Percentiles rank a stretch among this genome's conserved stretches.
Evolutionary conservation across 768 basidiomycete genomes (phyloP).

Genomic region (Tulasnella sp.): DNA sequence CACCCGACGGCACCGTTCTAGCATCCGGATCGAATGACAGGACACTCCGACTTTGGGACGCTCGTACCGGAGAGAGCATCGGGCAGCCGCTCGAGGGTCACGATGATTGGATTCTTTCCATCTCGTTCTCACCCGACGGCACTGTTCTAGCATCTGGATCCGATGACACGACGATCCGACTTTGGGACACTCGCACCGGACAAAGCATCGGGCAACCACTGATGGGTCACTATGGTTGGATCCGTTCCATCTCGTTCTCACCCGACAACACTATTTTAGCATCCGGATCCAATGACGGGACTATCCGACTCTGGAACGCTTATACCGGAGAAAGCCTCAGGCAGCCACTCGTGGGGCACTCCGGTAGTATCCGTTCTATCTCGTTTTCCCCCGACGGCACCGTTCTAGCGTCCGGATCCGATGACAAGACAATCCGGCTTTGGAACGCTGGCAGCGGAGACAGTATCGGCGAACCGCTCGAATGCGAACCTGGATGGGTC

Average conservation of each 20-base stretch:
- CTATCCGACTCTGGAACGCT: background rate
- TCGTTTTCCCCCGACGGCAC: slow-evolving; percentile 5
- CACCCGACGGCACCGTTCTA: too few species aligned
- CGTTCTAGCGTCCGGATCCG: background rate
- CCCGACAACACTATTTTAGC: background rate
- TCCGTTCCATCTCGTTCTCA: background rate
- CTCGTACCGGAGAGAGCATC: too few species aligned
- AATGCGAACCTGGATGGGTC: too few species aligned
- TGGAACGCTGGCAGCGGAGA: background rate
- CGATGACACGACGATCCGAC: background rate
- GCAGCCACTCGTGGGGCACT: background rate
- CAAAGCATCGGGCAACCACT: background rate
- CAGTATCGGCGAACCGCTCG: too few species aligned
- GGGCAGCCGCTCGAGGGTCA: too few species aligned
- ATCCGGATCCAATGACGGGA: background rate
- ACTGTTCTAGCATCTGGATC: background rate
- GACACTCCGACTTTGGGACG: too few species aligned
- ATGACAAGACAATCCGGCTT: background rate
- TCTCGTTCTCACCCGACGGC: background rate
- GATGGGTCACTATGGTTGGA: background rate
- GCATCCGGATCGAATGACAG: too few species aligned
- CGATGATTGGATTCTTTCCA: too few species aligned
- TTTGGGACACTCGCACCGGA: background rate
- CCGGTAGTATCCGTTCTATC: background rate
- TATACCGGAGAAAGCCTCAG: background rate